Evolutionary conservation across 495 filamentous ascomycete species (phyloP), one percentile per base, ranked within the genome.

Genomic region (Corynascus novoguineensis): DNA sequence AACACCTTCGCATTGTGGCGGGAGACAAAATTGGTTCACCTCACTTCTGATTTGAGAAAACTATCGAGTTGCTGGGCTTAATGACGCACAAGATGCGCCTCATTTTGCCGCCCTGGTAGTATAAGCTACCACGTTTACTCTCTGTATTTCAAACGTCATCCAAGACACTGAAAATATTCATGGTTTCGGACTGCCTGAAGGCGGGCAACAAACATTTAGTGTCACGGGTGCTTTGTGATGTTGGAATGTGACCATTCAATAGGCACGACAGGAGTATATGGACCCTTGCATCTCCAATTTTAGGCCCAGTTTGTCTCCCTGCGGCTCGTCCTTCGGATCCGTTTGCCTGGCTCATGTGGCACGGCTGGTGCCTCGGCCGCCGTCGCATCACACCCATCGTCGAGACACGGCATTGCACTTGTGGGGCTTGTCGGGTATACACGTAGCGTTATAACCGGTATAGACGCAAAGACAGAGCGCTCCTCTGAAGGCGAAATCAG

Each of bases 31-130:
- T 6, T 15, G 37, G 3, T 15, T 44, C 40, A 35, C 51, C 40
- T 54, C 41, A 54, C 45, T 45, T 54, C 51, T 44, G 51, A 24
- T 54, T 54, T 34, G 38, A 17, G 51, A 1, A n/a, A 8, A 28
- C 7, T 21, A 25, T 14, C 32, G 32, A 25, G n/a, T 12, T 1
- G 21, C 31, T 9, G n/a, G n/a, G n/a, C n/a, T n/a, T n/a, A n/a
- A 37, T 5, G 28, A 44, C 25, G 41, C 41, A 24, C 10, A 24
- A 10, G 25, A n/a, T 3, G 14, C 44, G 44, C 44, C 44, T 29
- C 44, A 29, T 47, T 3, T 29, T n/a, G 24, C 27, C 44, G 9
- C 25, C 27, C n/a, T n/a, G n/a, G n/a, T n/a, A n/a, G n/a, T n/a
- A n/a, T n/a, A n/a, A n/a, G n/a, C n/a, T n/a, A n/a, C n/a, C n/a